Conservation (phyloP, 1,284 basidiomycete genomes). For the Thecaphora thlaspeos region DNA sequence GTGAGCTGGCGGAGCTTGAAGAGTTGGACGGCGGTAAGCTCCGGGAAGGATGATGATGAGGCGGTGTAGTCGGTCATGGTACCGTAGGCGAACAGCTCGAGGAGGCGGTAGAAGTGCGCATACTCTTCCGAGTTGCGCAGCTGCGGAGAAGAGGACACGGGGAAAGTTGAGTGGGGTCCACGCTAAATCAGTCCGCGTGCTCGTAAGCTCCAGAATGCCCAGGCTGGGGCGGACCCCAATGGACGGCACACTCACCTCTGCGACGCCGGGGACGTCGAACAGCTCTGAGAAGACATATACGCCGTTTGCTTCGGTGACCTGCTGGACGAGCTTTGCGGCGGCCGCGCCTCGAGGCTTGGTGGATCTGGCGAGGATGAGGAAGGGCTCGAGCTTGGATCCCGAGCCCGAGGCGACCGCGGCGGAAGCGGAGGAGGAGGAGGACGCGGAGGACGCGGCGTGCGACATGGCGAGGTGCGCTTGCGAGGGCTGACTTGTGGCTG, state of each 20-base stretch:
- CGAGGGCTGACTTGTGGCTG: no score
- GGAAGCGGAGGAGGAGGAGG: no score
- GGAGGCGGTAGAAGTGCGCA: conserved; percentile 58
- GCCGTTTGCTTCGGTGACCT: conserved; percentile 81
- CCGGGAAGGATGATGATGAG: conserved; percentile 3
- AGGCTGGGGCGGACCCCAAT: not conserved
- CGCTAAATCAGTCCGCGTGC: no score
- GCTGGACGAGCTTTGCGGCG: conserved; percentile 79
- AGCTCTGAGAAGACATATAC: conserved; percentile 88
- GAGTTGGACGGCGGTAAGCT: conserved; percentile 69
- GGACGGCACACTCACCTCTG: conserved; percentile 65
- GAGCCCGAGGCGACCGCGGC: conserved; percentile 11
- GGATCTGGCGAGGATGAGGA: conserved; percentile 71
- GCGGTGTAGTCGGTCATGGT: conserved; percentile 68
- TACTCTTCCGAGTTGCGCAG: conserved; percentile 6
- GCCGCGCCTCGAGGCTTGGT: conserved; percentile 86
- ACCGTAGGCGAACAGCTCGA: conserved; percentile 85
- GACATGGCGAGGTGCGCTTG: no score
- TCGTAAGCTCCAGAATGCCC: no score
- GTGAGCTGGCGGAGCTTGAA: conserved; percentile 88
- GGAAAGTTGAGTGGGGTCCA: no score
- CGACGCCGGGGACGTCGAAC: conserved; percentile 75
- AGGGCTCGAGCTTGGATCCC: conserved; percentile 66
- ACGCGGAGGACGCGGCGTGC: no score
- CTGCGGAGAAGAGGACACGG: no score